phyloP scores from a whole-genome alignment of 495 filamentous ascomycete species.

The Aspergillus olivimuriae region DNA sequence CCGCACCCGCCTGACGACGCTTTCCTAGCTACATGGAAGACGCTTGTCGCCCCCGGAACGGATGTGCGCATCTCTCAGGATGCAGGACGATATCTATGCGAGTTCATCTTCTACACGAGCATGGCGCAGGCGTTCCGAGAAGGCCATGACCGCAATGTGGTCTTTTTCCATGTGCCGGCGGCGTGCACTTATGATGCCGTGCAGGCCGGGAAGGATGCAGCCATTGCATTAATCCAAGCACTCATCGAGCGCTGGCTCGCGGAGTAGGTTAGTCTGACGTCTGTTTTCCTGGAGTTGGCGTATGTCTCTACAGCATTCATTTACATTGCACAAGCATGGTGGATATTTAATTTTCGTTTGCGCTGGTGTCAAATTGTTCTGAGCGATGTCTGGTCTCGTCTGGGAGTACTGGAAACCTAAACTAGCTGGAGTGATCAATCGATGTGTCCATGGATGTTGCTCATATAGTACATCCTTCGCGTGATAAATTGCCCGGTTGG shows the following conservation, averaged over 20 bases:
- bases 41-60: conserved; percentile 25
- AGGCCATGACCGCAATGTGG: conserved; percentile 47
- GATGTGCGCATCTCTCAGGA: conserved; percentile 65
- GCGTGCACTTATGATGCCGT: conserved; percentile 49
- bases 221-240: conserved; percentile 62
- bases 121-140: conserved; percentile 50
- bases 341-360: too few relatives aligned
- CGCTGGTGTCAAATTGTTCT: too few relatives aligned
- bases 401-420: too few relatives aligned
- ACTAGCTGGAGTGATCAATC: too few relatives aligned
- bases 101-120: conserved; percentile 79
- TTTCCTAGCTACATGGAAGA: conserved; percentile 32
- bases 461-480: too few relatives aligned
- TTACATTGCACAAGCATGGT: too few relatives aligned
- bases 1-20: conserved; percentile 29
- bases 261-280: too few relatives aligned
- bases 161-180: conserved; percentile 76
- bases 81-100: conserved; percentile 76
- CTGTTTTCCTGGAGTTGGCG: too few relatives aligned
- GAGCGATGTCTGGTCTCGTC: too few relatives aligned
- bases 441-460: too few relatives aligned
- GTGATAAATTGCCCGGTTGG: too few relatives aligned
- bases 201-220: conserved; percentile 53
- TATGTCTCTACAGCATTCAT: too few relatives aligned
- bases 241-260: conserved; percentile 49